Conservation (phyloP, 2,329 filamentous ascomycete species). For the Fulvia fulva region DNA sequence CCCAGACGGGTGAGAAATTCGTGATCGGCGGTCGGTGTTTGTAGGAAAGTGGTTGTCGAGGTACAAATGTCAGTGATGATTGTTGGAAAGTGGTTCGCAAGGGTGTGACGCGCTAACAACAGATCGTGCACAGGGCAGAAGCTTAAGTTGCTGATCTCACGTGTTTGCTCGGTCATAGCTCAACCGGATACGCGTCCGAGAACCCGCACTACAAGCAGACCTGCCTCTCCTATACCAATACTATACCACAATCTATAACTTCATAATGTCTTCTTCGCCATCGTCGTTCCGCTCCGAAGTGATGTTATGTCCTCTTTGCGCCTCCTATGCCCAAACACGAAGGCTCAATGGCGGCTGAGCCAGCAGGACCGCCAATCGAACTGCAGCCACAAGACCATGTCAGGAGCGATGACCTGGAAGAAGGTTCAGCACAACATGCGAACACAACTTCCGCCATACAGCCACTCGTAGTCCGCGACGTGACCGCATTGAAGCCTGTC, state of each 20-base stretch:
- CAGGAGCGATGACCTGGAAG: neutral
- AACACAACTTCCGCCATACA: neutral
- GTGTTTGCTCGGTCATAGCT: neutral
- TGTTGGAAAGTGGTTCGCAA: neutral
- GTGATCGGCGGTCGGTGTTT: neutral
- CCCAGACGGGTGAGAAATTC: neutral
- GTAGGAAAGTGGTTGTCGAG: neutral
- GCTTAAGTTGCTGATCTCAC: neutral
- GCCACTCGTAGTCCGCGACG: conserved; percentile 3
- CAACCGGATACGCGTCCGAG: too few species aligned
- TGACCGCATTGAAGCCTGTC: conserved; percentile 45
- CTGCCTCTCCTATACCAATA: too few species aligned
- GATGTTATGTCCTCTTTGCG: too few species aligned
- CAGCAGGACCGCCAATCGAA: too few species aligned
- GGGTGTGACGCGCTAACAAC: neutral
- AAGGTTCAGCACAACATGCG: neutral
- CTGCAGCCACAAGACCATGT: too few species aligned
- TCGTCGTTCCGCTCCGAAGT: too few species aligned
- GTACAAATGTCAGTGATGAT: neutral
- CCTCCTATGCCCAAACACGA: too few species aligned
- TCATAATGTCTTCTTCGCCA: too few species aligned
- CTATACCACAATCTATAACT: too few species aligned
- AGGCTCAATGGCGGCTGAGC: too few species aligned
- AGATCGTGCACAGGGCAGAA: neutral
- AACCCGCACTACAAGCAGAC: too few species aligned